These are phyloP conservation scores for Trichoderma asperellum DNA, from an alignment of 2,329 filamentous ascomycete genomes.

Conservation along the genomic window DNA sequence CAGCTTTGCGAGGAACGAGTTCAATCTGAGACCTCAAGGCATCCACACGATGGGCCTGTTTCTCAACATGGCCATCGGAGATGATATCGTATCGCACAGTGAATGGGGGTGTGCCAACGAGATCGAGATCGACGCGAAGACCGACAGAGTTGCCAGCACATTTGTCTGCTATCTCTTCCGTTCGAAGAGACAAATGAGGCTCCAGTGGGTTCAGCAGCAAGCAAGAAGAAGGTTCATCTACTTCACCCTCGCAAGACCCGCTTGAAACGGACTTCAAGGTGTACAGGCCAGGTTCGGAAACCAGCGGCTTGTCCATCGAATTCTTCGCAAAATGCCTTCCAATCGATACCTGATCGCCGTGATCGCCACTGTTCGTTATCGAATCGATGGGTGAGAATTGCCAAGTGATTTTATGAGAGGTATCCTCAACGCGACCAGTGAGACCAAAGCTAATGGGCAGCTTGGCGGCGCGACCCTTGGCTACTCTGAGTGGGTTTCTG, in stretches of 20 bases:
- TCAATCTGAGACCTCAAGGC: slow-evolving; percentile 83
- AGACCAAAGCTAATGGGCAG: slow-evolving; percentile 75
- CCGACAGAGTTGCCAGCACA: slow-evolving; percentile 94
- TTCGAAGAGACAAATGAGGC: slow-evolving; percentile 72
- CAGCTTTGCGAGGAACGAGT: slow-evolving; percentile 78
- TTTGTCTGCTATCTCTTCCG: slow-evolving; percentile 88
- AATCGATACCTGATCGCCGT: slow-evolving; percentile 61
- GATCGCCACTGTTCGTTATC: slow-evolving; percentile 70
- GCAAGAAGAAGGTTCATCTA: slow-evolving; percentile 93
- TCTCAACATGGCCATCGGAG: slow-evolving; percentile 60
- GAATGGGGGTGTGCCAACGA: slow-evolving; percentile 93
- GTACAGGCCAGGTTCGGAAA: slow-evolving; percentile 83
- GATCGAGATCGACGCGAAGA: slow-evolving; percentile 82
- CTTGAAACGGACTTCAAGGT: slow-evolving; percentile 79
- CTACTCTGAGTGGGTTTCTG: slow-evolving; percentile 79
- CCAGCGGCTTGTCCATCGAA: slow-evolving; percentile 64
- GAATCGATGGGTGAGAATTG: slow-evolving; percentile 77
- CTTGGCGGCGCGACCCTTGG: slow-evolving; percentile 68
- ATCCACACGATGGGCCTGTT: slow-evolving; percentile 61
- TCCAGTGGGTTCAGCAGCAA: slow-evolving; percentile 88
- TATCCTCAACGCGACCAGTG: slow-evolving; percentile 61
- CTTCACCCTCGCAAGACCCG: slow-evolving; percentile 81
- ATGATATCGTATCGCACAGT: slow-evolving; percentile 76
- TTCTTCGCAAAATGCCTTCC: slow-evolving; percentile 65
- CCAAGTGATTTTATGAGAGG: slow-evolving; percentile 75